A percentile compares a stretch with the other conserved stretches of the same genome.
phyloP scores from a whole-genome alignment of 495 filamentous ascomycete species.

The Margaritispora aquatica region DNA sequence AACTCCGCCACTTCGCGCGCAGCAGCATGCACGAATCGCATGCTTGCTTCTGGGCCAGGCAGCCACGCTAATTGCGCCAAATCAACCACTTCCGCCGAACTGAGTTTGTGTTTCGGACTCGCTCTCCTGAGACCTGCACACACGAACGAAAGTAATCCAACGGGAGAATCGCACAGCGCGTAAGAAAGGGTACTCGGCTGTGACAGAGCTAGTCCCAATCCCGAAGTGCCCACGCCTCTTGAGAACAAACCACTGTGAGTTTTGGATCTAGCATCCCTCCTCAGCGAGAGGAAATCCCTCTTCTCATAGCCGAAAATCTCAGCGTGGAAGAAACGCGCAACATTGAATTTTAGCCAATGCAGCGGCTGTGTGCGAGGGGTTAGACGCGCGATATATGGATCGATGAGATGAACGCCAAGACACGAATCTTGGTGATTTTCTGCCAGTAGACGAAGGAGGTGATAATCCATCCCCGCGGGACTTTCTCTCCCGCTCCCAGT shows the following conservation, averaged over 20 bases:
- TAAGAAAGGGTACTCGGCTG: conserved; percentile 45
- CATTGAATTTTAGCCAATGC: conserved; percentile 36
- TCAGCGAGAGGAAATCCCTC: conserved; percentile 27
- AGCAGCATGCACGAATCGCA: conserved; percentile 40
- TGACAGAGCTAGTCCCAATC: conserved; percentile 20
- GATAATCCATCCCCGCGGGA: conserved; percentile 39
- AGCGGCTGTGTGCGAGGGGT: conserved; percentile 26
- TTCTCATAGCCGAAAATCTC: conserved; percentile 34
- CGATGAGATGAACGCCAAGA: conserved; percentile 57
- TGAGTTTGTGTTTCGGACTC: conserved; percentile 28
- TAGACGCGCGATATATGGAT: conserved; percentile 33
- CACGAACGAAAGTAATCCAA: conserved; percentile 40
- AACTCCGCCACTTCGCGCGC: conserved; percentile 26
- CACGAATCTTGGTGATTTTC: conserved; percentile 47
- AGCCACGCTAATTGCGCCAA: conserved; percentile 41
- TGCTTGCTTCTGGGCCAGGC: conserved; percentile 39
- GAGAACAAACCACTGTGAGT: too few species aligned
- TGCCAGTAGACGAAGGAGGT: conserved; percentile 50
- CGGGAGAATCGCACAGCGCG: conserved; percentile 47
- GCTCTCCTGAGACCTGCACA: conserved; percentile 31
- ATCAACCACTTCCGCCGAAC: conserved; percentile 36
- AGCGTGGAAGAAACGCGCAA: conserved; percentile 34
- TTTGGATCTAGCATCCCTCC: not conserved
- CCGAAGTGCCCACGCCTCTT: not conserved
- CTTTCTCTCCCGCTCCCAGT: conserved; percentile 30